Base-by-base conservation (phyloP, 2,329 filamentous ascomycete genomes). In the Fusarium musae region DNA sequence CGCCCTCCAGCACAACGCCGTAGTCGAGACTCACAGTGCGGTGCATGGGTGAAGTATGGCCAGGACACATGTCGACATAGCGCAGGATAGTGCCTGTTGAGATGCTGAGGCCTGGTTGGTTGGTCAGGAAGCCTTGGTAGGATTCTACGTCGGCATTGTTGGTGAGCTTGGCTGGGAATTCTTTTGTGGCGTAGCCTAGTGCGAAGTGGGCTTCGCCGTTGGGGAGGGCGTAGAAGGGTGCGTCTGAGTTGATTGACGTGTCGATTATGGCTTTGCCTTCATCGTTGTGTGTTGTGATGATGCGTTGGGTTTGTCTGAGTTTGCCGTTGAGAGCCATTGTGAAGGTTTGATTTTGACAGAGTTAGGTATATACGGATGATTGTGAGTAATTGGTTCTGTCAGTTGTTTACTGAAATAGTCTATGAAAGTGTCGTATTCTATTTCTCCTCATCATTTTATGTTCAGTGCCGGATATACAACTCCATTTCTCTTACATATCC, bases 21-120 rank as follows among this genome's bases (percentile, higher is more conserved):
- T 86, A 89, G 68, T 90, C 88, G 0, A 90, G 79, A 54, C 84
- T 87, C 64, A 86, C 83, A 0, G 88, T 90, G 10, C 87, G 83
- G 65, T 90, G 77, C 74, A 78, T 76, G 0, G 73, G 70, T 7
- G 76, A 77, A 1, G 63, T 42, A 12, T 49, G 46, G 0, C 59
- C 69, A 0, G 86, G 86, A 0, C 81, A 79, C 69, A 88, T 85
- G 66, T 88, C 87, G 12, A 88, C 85, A 46, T 85, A 82, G 4
- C 86, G 83, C 10, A 84, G 81, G 3, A 87, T 82, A 0, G 83
- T 85, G 39, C 86, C 86, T 0, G 57, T 77, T 4, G 77, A 75
- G 15, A 81, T 75, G 8, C 40, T 78, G 57, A 82, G 70, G 1
- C 80, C 80, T 6, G 79, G 79, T 8, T 75, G 72, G 16, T 60